Conservation (phyloP, 106 monocot genomes). For the Allium sativum region DNA sequence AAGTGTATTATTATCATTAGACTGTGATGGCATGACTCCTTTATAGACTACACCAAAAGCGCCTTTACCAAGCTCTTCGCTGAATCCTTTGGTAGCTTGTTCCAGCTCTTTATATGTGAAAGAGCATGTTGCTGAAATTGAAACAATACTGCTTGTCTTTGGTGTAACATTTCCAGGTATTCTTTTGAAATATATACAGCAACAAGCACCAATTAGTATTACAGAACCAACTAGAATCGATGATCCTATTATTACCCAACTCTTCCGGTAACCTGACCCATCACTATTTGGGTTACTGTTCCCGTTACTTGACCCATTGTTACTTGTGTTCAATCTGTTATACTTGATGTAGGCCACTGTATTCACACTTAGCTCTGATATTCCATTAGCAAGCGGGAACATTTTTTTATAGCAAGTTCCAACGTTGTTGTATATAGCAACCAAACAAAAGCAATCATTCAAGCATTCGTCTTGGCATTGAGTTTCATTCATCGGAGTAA, state of each 20-base stretch:
- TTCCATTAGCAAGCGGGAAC: conserved; percentile 11
- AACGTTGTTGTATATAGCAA: background rate
- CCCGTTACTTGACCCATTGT: no score
- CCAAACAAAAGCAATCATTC: conserved; percentile 24
- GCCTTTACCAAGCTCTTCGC: conserved; percentile 24
- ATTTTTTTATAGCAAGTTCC: conserved; percentile 1
- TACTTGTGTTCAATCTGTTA: background rate
- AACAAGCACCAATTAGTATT: background rate
- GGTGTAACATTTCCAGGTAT: no score
- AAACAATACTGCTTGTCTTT: background rate
- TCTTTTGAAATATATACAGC: background rate
- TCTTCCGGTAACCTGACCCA: background rate
- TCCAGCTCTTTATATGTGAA: conserved; percentile 24
- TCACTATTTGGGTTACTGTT: background rate
- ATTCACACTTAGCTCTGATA: background rate
- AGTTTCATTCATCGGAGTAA: background rate
- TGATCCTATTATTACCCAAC: background rate
- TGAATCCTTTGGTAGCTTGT: conserved; percentile 15
- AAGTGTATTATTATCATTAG: background rate
- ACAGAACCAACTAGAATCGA: conserved; percentile 1
- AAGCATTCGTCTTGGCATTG: conserved; percentile 6
- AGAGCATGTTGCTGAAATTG: background rate
- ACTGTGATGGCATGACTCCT: conserved; percentile 8
- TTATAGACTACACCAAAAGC: conserved; percentile 26
- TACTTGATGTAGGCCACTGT: background rate